Conservation (phyloP, 345 rosid species). For the Cardamine occulta region DNA sequence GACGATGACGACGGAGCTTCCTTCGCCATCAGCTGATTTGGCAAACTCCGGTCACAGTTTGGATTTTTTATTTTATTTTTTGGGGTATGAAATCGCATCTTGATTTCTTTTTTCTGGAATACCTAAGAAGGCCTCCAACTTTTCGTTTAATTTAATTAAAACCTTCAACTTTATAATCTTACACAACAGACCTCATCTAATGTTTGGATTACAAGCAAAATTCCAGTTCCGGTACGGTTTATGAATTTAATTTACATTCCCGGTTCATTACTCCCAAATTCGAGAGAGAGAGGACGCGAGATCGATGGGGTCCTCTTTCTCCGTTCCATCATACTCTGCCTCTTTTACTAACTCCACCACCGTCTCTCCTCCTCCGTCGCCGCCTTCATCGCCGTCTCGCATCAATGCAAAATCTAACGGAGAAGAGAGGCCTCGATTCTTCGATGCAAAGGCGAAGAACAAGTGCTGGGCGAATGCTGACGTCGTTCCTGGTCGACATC, state of each 20-base stretch:
- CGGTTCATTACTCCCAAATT: slow-evolving; percentile 12
- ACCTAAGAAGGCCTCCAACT: neutral
- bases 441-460: slow-evolving; percentile 69
- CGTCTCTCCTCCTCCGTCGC: slow-evolving; percentile 22
- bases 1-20: neutral
- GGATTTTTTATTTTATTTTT: neutral
- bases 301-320: slow-evolving; percentile 33
- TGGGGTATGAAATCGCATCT: neutral
- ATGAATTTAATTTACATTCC: slow-evolving; percentile 8
- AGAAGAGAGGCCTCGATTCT: slow-evolving; percentile 75
- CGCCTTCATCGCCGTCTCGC: slow-evolving; percentile 42
- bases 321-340: slow-evolving; percentile 3
- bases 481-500: slow-evolving; percentile 81
- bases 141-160: neutral
- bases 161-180: neutral
- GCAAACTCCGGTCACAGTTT: neutral
- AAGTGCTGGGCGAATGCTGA: slow-evolving; percentile 82
- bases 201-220: neutral
- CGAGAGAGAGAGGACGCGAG: slow-evolving; percentile 16
- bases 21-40: neutral
- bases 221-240: slow-evolving; percentile 30
- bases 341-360: slow-evolving; percentile 41
- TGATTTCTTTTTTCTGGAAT: neutral
- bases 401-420: slow-evolving; percentile 29
- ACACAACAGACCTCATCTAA: neutral